Conservation (phyloP, 78 protist genomes). For the Dictyostelium intermedium region DNA sequence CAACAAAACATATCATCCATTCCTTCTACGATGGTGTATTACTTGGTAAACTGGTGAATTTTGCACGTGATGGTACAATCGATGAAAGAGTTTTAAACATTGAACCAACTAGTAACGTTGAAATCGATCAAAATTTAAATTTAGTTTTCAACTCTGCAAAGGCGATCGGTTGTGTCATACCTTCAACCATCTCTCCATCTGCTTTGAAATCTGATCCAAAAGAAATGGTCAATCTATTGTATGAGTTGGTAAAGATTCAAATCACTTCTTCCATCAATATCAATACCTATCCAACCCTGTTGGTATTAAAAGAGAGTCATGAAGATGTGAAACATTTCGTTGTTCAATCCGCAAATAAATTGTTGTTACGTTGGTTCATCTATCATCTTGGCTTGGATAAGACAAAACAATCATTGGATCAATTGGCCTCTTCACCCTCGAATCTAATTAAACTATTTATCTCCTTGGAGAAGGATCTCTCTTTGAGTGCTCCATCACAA, state of each 20-base stretch:
- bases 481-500: not conserved
- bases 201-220: slow-evolving; percentile 11
- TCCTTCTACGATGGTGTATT: slow-evolving; percentile 83
- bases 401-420: slow-evolving; percentile 15
- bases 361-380: slow-evolving; percentile 26
- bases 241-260: slow-evolving; percentile 45
- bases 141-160: slow-evolving; percentile 65
- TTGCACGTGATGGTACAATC: slow-evolving; percentile 69
- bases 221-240: not conserved
- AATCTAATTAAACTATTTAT: slow-evolving; percentile 26
- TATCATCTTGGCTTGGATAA: not conserved
- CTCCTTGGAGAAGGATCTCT: not conserved
- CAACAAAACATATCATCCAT: not conserved
- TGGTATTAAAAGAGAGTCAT: not conserved
- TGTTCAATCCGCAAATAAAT: not conserved
- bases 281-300: slow-evolving; percentile 31
- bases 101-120: slow-evolving; percentile 10
- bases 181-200: not conserved
- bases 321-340: slow-evolving; percentile 55
- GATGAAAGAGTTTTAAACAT: slow-evolving; percentile 81
- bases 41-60: slow-evolving; percentile 84
- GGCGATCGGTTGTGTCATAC: slow-evolving; percentile 68
- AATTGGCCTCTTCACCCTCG: not conserved
- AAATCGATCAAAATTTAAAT: slow-evolving; percentile 67
- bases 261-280: slow-evolving; percentile 20